Percentiles rank a stretch among this genome's conserved stretches.
Evolutionary conservation across 2,329 filamentous ascomycete species (phyloP).

Genomic region (Albifimbria verrucaria): DNA sequence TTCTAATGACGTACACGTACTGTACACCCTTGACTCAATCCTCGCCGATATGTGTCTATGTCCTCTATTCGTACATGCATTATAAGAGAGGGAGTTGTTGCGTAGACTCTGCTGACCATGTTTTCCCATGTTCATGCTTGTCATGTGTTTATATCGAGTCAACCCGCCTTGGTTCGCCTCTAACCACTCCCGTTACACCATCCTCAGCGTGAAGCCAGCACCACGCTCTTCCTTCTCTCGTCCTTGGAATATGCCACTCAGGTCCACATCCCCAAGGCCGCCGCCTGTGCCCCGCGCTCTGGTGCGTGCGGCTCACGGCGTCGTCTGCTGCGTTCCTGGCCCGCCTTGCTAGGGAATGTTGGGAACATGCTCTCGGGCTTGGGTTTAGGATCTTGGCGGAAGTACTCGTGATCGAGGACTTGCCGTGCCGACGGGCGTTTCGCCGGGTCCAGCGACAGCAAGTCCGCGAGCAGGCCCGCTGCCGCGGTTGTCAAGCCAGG

Average conservation of each 20-base stretch:
- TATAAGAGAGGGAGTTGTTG: too few relatives aligned
- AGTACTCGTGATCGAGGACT: slow-evolving; percentile 79
- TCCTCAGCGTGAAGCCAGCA: slow-evolving; percentile 63
- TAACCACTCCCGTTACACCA: slow-evolving; percentile 39
- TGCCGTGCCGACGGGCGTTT: slow-evolving; percentile 67
- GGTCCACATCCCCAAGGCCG: slow-evolving; percentile 57
- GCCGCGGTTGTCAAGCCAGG: slow-evolving; percentile 77
- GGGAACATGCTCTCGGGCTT: slow-evolving; percentile 93
- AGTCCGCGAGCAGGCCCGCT: slow-evolving; percentile 60
- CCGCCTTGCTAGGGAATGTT: slow-evolving; percentile 93
- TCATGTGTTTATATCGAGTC: background rate
- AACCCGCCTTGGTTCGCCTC: too few relatives aligned
- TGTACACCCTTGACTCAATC: too few relatives aligned
- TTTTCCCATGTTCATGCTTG: too few relatives aligned
- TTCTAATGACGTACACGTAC: slow-evolving; percentile 10
- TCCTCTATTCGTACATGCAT: too few relatives aligned
- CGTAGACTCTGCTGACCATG: too few relatives aligned
- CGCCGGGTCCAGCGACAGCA: slow-evolving; percentile 74
- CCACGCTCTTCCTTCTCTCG: slow-evolving; percentile 63
- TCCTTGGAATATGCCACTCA: slow-evolving; percentile 68
- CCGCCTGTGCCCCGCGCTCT: slow-evolving; percentile 69
- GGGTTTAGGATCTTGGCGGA: slow-evolving; percentile 81
- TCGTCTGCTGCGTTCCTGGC: slow-evolving; percentile 73
- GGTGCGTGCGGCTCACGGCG: slow-evolving; percentile 77
- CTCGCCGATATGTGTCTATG: slow-evolving; percentile 5